Conservation (phyloP, 2,329 filamentous ascomycete genomes). For the Penicillium freii region DNA sequence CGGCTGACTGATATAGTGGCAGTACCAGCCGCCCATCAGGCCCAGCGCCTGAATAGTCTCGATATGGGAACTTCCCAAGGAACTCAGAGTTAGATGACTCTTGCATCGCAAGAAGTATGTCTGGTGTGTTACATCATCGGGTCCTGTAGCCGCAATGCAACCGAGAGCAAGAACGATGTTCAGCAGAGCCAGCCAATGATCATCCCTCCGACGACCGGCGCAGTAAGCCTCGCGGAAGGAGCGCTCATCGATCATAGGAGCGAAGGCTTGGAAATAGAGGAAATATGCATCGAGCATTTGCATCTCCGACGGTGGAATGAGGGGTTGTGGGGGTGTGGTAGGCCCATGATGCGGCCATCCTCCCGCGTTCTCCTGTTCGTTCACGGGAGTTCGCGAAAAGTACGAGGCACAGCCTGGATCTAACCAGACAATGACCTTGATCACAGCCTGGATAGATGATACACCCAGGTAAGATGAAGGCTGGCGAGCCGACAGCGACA, state of each 20-base stretch:
- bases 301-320: conserved; percentile 61
- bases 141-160: conserved; percentile 65
- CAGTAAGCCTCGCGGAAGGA: conserved; percentile 66
- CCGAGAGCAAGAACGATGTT: conserved; percentile 78
- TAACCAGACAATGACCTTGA: conserved; percentile 65
- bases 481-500: conserved; percentile 62
- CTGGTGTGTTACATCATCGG: conserved; percentile 63
- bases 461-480: conserved; percentile 67
- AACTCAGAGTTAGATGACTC: conserved; percentile 64
- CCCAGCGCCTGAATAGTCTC: conserved; percentile 70
- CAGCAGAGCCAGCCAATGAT: conserved; percentile 68
- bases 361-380: conserved; percentile 13
- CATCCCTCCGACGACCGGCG: conserved; percentile 61
- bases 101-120: conserved; percentile 68
- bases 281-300: conserved; percentile 74
- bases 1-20: conserved; percentile 74
- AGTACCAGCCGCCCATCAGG: conserved; percentile 71
- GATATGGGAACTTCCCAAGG: conserved; percentile 68
- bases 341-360: conserved; percentile 38
- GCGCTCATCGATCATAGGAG: conserved; percentile 71
- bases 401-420: conserved; percentile 52
- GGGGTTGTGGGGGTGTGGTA: conserved; percentile 50
- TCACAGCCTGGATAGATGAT: conserved; percentile 71
- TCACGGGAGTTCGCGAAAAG: conserved; percentile 44
- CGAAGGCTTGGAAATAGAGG: conserved; percentile 67